These are phyloP conservation scores for Wickerhamomyces chambardii DNA, from an alignment of 805 yeast genomes.

Conservation along the genomic window DNA sequence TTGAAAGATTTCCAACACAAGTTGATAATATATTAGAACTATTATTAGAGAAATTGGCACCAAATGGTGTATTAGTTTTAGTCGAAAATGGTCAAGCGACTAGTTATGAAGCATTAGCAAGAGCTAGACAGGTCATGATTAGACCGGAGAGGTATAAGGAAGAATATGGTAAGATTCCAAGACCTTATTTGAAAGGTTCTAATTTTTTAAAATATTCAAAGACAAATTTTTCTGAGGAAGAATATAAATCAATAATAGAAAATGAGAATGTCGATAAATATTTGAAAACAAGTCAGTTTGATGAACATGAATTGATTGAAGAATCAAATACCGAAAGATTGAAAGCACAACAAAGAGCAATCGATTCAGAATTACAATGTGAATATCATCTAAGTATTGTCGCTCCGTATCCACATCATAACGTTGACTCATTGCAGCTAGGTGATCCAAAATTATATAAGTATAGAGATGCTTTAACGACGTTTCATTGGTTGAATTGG, in stretches of 20 bases:
- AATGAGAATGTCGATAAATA: slow-evolving; percentile 3
- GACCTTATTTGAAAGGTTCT: slow-evolving; percentile 55
- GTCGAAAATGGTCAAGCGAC: slow-evolving; percentile 85
- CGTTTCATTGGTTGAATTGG: slow-evolving; percentile 57
- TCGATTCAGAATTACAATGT: slow-evolving; percentile 8
- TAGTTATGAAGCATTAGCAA: slow-evolving; percentile 82
- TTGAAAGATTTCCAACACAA: slow-evolving; percentile 56
- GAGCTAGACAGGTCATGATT: slow-evolving; percentile 86
- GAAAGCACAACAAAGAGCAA: neutral
- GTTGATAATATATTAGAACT: slow-evolving; percentile 60
- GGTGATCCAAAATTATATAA: slow-evolving; percentile 62
- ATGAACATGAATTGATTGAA: slow-evolving; percentile 5
- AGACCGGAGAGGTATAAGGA: slow-evolving; percentile 64
- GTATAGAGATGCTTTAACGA: slow-evolving; percentile 27
- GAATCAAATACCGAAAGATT: slow-evolving; percentile 3
- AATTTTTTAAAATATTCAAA: slow-evolving; percentile 15
- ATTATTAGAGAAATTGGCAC: slow-evolving; percentile 53
- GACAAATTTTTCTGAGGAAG: neutral
- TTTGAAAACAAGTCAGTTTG: slow-evolving; percentile 6
- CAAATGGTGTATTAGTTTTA: slow-evolving; percentile 72
- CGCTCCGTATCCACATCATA: slow-evolving; percentile 91
- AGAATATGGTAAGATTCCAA: slow-evolving; percentile 56
- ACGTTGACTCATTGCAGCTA: slow-evolving; percentile 76
- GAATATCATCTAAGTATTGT: slow-evolving; percentile 54
- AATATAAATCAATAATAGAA: neutral